Evolutionary conservation across 352 stramenopile genomes (phyloP).

Genomic region (Phytopythium boreale): DNA sequence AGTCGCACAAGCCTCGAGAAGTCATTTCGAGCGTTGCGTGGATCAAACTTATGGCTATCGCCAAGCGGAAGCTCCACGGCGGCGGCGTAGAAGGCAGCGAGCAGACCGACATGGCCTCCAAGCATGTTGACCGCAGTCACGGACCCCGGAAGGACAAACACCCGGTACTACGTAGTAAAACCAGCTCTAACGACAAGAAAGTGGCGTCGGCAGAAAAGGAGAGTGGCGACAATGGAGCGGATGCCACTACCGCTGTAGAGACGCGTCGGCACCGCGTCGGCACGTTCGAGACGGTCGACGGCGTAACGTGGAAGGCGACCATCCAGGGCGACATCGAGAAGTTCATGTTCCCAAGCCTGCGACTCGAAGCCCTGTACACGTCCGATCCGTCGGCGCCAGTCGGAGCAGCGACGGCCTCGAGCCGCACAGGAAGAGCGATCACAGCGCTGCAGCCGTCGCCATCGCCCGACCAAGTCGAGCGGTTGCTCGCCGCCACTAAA

Average conservation of each 20-base stretch:
- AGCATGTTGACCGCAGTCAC: not conserved
- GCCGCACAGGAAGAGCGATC: not conserved
- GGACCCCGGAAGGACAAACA: not conserved
- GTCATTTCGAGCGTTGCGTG: conserved; percentile 16
- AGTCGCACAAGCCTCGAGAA: not conserved
- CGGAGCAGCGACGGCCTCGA: not conserved
- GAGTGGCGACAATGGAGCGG: not conserved
- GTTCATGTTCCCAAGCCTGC: conserved; percentile 75
- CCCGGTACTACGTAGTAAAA: not conserved
- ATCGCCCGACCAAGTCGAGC: conserved; percentile 30
- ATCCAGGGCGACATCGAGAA: conserved; percentile 61
- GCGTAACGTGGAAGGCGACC: conserved; percentile 48
- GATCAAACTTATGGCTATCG: conserved; percentile 27
- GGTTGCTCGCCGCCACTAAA: conserved; percentile 21
- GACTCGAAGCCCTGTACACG: conserved; percentile 46
- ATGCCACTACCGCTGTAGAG: not conserved
- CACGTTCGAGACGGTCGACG: conserved; percentile 52
- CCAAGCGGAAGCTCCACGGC: conserved; percentile 16
- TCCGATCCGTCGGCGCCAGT: not conserved
- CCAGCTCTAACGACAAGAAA: not conserved
- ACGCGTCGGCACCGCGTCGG: conserved; percentile 25
- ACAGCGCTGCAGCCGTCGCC: conserved; percentile 15
- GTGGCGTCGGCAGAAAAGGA: not conserved
- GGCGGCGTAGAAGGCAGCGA: not conserved
- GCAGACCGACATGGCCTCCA: not conserved